Evolutionary conservation across 108 stramenopile species (phyloP).

Genomic region (Nannochloropsis gaditana): DNA sequence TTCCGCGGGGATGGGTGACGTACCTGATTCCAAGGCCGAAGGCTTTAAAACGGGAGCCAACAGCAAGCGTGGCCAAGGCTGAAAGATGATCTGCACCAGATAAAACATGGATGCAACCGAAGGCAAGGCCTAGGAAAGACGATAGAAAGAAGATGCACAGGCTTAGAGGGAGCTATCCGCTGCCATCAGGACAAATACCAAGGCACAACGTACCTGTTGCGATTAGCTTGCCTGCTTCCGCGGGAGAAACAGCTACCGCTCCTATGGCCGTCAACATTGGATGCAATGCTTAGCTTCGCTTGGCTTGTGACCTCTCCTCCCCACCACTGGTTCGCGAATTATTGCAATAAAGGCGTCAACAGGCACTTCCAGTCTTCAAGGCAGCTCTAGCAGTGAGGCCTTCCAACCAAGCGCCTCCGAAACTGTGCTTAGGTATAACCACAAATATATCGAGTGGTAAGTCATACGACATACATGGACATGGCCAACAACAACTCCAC

Average conservation of each 20-base stretch:
- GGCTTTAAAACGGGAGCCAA: conserved; percentile 29
- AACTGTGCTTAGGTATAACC: too few species aligned
- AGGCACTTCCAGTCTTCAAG: too few species aligned
- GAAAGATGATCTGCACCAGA: conserved; percentile 38
- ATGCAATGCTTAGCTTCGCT: too few species aligned
- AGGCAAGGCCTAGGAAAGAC: neutral
- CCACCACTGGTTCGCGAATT: too few species aligned
- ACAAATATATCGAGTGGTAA: too few species aligned
- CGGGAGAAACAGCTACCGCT: neutral
- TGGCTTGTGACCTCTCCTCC: too few species aligned
- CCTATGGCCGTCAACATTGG: too few species aligned
- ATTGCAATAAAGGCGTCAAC: too few species aligned
- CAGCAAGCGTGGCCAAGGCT: conserved; percentile 33
- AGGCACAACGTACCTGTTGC: neutral
- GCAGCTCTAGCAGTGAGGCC: too few species aligned
- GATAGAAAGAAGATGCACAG: neutral
- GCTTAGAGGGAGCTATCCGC: neutral
- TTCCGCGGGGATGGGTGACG: neutral
- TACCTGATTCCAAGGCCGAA: conserved; percentile 28
- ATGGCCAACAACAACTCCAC: too few species aligned
- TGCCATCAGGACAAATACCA: neutral
- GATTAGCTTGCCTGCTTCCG: conserved; percentile 8
- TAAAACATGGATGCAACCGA: conserved; percentile 32
- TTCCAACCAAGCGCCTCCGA: too few species aligned
- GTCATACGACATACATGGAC: too few species aligned